Percentiles rank a stretch among this genome's conserved stretches.
Evolutionary conservation across 2,329 filamentous ascomycete genomes (phyloP).

Genomic region (Aspergillus sp.): DNA sequence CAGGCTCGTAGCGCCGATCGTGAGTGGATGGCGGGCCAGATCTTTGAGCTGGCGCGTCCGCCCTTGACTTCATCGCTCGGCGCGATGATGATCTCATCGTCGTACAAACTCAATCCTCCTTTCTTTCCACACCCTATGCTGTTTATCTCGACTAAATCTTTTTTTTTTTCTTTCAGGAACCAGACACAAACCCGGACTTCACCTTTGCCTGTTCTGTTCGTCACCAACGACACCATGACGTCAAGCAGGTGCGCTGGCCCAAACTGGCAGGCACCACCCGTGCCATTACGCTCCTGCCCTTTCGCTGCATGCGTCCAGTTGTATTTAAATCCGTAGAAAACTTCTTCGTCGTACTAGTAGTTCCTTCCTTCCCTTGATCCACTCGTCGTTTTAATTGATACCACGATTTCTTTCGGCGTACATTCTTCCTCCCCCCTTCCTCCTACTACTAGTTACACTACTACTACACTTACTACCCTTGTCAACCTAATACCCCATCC

Average conservation of each 20-base stretch:
- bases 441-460: background rate
- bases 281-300: background rate
- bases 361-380: background rate
- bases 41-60: constrained; percentile 1
- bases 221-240: constrained; percentile 14
- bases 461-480: background rate
- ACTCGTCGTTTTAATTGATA: background rate
- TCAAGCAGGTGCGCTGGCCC: constrained; percentile 8
- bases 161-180: too few species aligned
- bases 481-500: constrained; percentile 1
- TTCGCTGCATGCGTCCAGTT: background rate
- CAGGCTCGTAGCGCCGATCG: background rate
- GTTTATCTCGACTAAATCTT: too few species aligned
- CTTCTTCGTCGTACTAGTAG: background rate
- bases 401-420: background rate
- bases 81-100: background rate
- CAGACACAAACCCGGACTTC: background rate
- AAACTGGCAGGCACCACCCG: background rate
- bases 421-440: background rate
- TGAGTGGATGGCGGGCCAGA: background rate
- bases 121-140: background rate
- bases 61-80: background rate
- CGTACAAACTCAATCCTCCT: background rate
- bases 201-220: background rate
- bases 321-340: background rate